Percentiles rank a stretch among this genome's conserved stretches.
These are phyloP conservation scores for Penicillium thymicola DNA, from an alignment of 2,329 filamentous ascomycete genomes.

Conservation along the genomic window DNA sequence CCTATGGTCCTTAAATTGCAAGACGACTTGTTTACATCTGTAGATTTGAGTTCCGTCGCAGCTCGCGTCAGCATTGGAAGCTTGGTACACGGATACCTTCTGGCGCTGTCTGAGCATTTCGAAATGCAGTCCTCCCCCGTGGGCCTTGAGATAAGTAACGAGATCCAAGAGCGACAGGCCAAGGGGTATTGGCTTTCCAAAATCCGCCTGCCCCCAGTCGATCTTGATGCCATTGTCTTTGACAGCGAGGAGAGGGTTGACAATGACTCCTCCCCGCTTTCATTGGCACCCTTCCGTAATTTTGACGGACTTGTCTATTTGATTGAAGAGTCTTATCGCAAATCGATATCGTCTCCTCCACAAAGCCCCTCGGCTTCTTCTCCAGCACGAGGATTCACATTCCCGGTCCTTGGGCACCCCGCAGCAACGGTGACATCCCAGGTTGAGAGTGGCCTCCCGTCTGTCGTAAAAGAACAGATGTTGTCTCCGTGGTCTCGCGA, in stretches of 20 bases:
- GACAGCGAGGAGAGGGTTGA: conserved; percentile 40
- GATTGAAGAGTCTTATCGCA: conserved; percentile 69
- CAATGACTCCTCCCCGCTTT: conserved; percentile 46
- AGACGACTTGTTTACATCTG: conserved; percentile 62
- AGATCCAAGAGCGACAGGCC: conserved; percentile 70
- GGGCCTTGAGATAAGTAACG: conserved; percentile 69
- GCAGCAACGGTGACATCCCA: conserved; percentile 32
- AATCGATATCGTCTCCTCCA: conserved; percentile 59
- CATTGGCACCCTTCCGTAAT: conserved; percentile 71
- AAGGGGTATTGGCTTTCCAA: conserved; percentile 76
- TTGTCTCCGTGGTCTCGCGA: conserved; percentile 77
- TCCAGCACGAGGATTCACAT: conserved; percentile 61
- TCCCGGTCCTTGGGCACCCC: conserved; percentile 57
- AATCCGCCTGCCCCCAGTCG: conserved; percentile 66
- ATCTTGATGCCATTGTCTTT: conserved; percentile 59
- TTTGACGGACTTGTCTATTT: conserved; percentile 68
- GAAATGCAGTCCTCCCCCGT: conserved; percentile 68
- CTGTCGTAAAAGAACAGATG: conserved; percentile 70
- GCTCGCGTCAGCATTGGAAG: conserved; percentile 78
- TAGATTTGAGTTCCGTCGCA: conserved; percentile 45
- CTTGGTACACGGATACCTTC: conserved; percentile 85
- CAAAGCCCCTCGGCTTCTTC: conserved; percentile 70
- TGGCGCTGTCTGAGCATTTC: conserved; percentile 73
- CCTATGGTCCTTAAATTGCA: conserved; percentile 89
- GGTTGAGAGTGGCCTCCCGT: conserved; percentile 59